Percentiles rank a stretch among this genome's conserved stretches.
phyloP scores from a whole-genome alignment of 192 early-diverging fungal species.

The Diversispora eburnea region DNA sequence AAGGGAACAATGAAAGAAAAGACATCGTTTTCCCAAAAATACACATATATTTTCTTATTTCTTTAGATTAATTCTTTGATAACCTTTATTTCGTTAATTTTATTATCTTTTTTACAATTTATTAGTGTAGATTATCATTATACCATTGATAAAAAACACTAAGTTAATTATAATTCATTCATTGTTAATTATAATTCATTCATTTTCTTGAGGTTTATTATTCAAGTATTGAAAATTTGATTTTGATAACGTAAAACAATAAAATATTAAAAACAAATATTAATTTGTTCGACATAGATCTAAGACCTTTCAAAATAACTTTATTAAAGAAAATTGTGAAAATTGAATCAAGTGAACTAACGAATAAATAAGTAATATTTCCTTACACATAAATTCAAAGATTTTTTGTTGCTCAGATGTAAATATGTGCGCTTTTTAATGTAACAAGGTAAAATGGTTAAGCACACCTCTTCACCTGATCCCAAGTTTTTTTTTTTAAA shows the following conservation, averaged over 20 bases:
- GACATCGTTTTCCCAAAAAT: background rate
- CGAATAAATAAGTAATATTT: background rate
- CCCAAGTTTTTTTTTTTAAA: conserved; percentile 11
- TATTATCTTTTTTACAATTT: no score
- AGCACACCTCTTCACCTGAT: conserved; percentile 19
- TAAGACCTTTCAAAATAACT: background rate
- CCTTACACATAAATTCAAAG: background rate
- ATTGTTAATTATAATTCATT: no score
- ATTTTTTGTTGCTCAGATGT: conserved; percentile 21
- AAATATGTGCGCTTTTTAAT: conserved; percentile 4
- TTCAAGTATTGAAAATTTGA: no score
- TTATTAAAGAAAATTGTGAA: background rate
- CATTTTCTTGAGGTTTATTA: no score
- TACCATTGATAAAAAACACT: no score
- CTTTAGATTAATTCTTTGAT: background rate
- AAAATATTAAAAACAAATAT: no score
- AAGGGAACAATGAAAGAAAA: background rate
- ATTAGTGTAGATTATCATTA: no score
- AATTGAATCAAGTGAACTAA: background rate
- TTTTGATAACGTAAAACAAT: no score
- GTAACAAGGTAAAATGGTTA: conserved; percentile 15
- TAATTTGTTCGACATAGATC: background rate
- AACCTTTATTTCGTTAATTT: no score
- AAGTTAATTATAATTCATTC: no score
- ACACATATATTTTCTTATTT: background rate